Evolutionary conservation across 1,139 yeast genomes (phyloP).

Genomic region (Yamadazyma jaroonii): DNA sequence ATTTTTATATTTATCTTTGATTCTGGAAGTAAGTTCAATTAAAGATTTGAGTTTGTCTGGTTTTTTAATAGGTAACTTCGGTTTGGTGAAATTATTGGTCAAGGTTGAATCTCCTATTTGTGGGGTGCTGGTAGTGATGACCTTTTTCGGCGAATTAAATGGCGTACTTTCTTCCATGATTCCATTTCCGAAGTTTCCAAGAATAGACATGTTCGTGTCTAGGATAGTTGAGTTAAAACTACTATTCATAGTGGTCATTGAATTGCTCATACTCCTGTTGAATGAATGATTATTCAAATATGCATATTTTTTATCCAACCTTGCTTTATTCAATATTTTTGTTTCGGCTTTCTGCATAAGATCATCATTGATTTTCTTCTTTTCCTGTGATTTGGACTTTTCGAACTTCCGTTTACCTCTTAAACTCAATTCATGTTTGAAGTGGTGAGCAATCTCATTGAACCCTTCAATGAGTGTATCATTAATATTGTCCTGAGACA

Average conservation of each 20-base stretch:
- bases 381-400: background rate
- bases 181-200: slow-evolving; percentile 39
- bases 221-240: slow-evolving; percentile 4
- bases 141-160: slow-evolving; percentile 26
- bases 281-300: slow-evolving; percentile 35
- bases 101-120: no score
- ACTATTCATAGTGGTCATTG: slow-evolving; percentile 1
- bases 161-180: slow-evolving; percentile 43
- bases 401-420: slow-evolving; percentile 25
- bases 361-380: background rate
- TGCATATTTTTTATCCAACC: slow-evolving; percentile 27
- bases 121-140: no score
- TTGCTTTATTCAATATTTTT: slow-evolving; percentile 29
- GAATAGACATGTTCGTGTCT: slow-evolving; percentile 18
- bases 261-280: slow-evolving; percentile 5
- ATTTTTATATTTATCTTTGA: slow-evolving; percentile 26
- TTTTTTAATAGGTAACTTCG: slow-evolving; percentile 9
- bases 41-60: slow-evolving; percentile 27
- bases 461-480: slow-evolving; percentile 26
- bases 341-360: slow-evolving; percentile 19
- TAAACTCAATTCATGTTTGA: slow-evolving; percentile 29
- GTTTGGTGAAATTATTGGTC: slow-evolving; percentile 11
- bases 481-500: slow-evolving; percentile 32
- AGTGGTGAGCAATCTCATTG: slow-evolving; percentile 19
- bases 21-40: slow-evolving; percentile 35